These are phyloP conservation scores for Calonectria pauciramosa DNA, from an alignment of 2,329 filamentous ascomycete species.

Conservation along the genomic window DNA sequence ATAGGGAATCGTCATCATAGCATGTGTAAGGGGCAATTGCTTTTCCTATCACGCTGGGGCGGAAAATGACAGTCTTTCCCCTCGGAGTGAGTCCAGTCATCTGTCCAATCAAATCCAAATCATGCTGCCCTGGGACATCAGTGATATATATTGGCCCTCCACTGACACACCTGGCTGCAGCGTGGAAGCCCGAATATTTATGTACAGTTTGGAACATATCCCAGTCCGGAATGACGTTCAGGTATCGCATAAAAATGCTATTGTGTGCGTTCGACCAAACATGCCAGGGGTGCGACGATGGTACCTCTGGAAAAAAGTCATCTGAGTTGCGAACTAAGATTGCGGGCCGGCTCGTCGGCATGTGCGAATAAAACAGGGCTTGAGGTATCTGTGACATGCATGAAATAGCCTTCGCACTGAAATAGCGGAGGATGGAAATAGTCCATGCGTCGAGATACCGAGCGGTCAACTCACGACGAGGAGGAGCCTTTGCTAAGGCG, in stretches of 20 bases:
- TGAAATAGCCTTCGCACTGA: conserved; percentile 83
- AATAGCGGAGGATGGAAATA: conserved; percentile 81
- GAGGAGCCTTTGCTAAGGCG: conserved; percentile 75
- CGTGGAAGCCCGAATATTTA: conserved; percentile 85
- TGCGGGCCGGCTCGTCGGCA: conserved; percentile 80
- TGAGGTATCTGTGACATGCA: conserved; percentile 96
- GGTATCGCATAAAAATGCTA: conserved; percentile 81
- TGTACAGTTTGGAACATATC: conserved; percentile 78
- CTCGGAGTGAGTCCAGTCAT: conserved; percentile 83
- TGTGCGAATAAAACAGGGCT: conserved; percentile 86
- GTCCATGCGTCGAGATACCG: conserved; percentile 91
- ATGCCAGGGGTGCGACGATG: conserved; percentile 91
- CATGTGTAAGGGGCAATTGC: conserved; percentile 80
- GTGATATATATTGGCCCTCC: conserved; percentile 97
- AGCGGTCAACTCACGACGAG: conserved; percentile 78
- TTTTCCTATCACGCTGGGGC: conserved; percentile 82
- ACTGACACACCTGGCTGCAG: conserved; percentile 88
- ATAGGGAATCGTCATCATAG: conserved; percentile 79
- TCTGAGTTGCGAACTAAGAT: conserved; percentile 88
- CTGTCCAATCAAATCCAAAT: conserved; percentile 80
- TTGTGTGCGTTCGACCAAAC: conserved; percentile 96
- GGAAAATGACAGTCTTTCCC: conserved; percentile 83
- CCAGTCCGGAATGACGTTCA: conserved; percentile 90
- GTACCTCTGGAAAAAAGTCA: conserved; percentile 90
- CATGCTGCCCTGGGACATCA: conserved; percentile 86